Base-by-base conservation (phyloP, 495 filamentous ascomycete genomes). In the Hyaloscypha finlandica region DNA sequence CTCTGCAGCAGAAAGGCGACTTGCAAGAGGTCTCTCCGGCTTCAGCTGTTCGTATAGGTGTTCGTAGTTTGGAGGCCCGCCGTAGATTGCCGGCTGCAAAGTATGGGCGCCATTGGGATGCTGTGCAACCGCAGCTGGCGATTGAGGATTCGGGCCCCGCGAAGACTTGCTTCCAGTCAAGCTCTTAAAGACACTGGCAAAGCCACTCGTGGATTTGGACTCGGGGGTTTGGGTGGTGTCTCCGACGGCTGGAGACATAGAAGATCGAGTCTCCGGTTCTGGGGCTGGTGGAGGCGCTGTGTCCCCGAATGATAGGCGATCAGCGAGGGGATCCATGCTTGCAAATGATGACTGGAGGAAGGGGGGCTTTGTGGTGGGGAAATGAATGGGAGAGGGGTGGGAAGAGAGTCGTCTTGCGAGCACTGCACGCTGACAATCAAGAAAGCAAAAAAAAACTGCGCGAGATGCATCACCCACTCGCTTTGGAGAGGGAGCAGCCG, bases 241-340 rank as follows among this genome's bases (percentile, higher is more conserved):
- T 75, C 83, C 84, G 48, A 82, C 79, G 64, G 81, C 80, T 64
- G 84, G 83, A 77, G 83, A 79, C 85, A 87, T 87, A 78, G 55
- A 67, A 66, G 32, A 62, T 67, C 55, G 67, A 58, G 59, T 55
- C 22, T 42, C 35, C 39, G 64, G 51, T 56, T 48, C 57, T 32
- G 57, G 63, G 29, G n/a, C 16, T n/a, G 39, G n/a, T 60, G 33
- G 30, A 35, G 58, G 22, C 4, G 6, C 56, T 71, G 42, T 29
- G 19, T 68, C 42, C 3, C 53, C 45, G 6, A 63, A 30, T 22
- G 58, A 39, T 16, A 25, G 37, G n/a, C 37, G 8, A 52, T 63
- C 39, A 65, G 61, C 33, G 14, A 48, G 33, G 4, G 55, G 8
- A 9, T 62, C 51, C 45, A 56, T 45, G 16, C 22, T 60, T 51